Evolutionary conservation across 495 filamentous ascomycete species (phyloP).

Genomic region (Diplogelasinospora grovesii): DNA sequence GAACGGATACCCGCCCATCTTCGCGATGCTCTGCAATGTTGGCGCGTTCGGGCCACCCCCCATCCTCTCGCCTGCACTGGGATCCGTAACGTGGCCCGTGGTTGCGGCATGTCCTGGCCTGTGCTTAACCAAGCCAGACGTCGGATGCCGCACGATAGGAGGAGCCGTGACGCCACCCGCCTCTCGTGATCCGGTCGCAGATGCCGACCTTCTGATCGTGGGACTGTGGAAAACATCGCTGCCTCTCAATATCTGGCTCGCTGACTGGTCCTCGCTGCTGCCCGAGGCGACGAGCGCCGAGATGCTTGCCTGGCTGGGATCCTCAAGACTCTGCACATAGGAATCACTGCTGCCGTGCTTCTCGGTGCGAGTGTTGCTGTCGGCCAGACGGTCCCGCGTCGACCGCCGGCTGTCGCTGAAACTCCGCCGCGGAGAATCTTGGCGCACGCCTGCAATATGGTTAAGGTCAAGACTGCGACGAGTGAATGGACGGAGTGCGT

Average conservation of each 20-base stretch:
- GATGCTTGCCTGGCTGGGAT: conserved; percentile 47
- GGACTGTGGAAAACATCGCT: conserved; percentile 90
- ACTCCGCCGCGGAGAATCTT: conserved; percentile 46
- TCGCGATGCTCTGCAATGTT: conserved; percentile 64
- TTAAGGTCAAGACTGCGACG: conserved; percentile 47
- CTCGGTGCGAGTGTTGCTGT: conserved; percentile 38
- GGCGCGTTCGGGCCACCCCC: conserved; percentile 39
- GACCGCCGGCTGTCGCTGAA: conserved; percentile 50
- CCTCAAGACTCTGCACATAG: conserved; percentile 66
- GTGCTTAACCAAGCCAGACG: conserved; percentile 10
- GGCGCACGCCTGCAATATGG: conserved; percentile 27
- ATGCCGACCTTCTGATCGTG: conserved; percentile 49
- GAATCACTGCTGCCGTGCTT: conserved; percentile 70
- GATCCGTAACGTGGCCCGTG: conserved; percentile 31
- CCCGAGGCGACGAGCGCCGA: conserved; percentile 65
- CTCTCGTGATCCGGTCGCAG: conserved; percentile 24
- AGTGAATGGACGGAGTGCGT: conserved; percentile 35
- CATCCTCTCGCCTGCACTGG: conserved; percentile 20
- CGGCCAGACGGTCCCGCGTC: conserved; percentile 31
- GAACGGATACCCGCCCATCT: conserved; percentile 71
- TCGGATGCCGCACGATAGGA: conserved; percentile 7
- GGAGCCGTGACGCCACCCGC: conserved; percentile 7
- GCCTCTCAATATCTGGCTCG: conserved; percentile 79
- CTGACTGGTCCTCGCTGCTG: conserved; percentile 72
- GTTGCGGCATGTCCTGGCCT: conserved; percentile 21